Evolutionary conservation across 2,329 filamentous ascomycete species (phyloP), one percentile per base, ranked within the genome.

Genomic region (Metarhizium humberi): DNA sequence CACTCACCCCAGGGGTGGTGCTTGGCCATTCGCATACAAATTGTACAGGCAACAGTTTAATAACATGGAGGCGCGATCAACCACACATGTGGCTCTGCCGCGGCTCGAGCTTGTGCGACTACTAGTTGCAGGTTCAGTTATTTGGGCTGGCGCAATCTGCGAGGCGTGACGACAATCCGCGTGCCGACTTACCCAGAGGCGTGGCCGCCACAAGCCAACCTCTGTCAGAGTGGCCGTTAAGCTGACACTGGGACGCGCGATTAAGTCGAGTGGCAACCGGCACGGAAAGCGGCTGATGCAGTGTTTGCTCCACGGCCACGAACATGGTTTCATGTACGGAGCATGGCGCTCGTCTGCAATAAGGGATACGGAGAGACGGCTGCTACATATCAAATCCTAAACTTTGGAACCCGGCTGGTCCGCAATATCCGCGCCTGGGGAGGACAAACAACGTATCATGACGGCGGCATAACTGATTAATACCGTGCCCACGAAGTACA

Each of bases 101-200:
- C 25, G 25, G 25, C 25, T 4, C 25, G 25, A 25, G 25, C 25
- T 25, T 25, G 25, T 25, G 25, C 25, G 25, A 25, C 25, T 25
- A 4, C 25, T 25, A 25, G 25, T 25, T 25, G 25, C 25, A 4
- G 25, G 25, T 25, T 25, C 25, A 25, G 25, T 25, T 25, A 25
- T 25, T 25, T 25, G 3, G 25, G 25, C 25, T 25, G 38, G 38
- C 38, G 38, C 38, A 40, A 40, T 40, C 38, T 45, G 6, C 4
- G 42, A 45, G 42, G 38, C 38, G 10, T 14, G 38, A 40, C 38
- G 38, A 40, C 38, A 16, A 40, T 16, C 14, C 1, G 38, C 38
- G 38, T 40, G 38, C 38, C 38, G 38, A 40, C 38, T 58, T 61
- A 60, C 50, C 60, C 60, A 61, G 60, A 58, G 54, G 53, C 55